Evolutionary conservation across 345 rosid species (phyloP).

Genomic region (Tarenaya hassleriana): DNA sequence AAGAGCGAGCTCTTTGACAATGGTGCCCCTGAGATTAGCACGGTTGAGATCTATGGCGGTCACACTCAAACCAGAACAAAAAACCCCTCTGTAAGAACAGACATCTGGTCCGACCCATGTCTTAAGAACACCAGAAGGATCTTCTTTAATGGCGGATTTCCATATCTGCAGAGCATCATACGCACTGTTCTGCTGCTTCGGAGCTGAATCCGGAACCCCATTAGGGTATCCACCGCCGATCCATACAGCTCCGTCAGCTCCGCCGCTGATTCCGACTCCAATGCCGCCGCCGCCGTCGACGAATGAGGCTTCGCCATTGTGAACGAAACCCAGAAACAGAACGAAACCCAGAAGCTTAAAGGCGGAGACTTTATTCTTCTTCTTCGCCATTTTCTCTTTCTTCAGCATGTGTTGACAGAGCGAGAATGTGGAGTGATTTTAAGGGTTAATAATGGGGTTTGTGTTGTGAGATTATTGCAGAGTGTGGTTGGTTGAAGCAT

Average conservation of each 20-base stretch:
- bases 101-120: slow-evolving; percentile 83
- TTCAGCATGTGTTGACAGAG: background rate
- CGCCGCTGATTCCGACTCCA: slow-evolving; percentile 26
- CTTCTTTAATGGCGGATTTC: slow-evolving; percentile 71
- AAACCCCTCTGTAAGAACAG: slow-evolving; percentile 73
- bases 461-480: no score
- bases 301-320: slow-evolving; percentile 18
- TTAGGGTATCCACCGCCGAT: slow-evolving; percentile 19
- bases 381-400: background rate
- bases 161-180: slow-evolving; percentile 80
- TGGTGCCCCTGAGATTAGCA: slow-evolving; percentile 66
- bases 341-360: background rate
- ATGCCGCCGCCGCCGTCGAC: slow-evolving; percentile 9
- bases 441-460: no score
- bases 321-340: slow-evolving; percentile 8
- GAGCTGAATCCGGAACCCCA: slow-evolving; percentile 13
- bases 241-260: no score
- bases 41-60: slow-evolving; percentile 74
- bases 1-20: slow-evolving; percentile 56
- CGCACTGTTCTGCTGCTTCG: slow-evolving; percentile 27
- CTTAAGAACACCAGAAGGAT: slow-evolving; percentile 55
- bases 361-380: background rate
- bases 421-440: no score
- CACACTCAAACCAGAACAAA: slow-evolving; percentile 37
- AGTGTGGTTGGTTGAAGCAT: slow-evolving; percentile 12